Evolutionary conservation across 805 yeast species (phyloP), one percentile per base, ranked within the genome.

Genomic region (Hyphopichia homilentoma): DNA sequence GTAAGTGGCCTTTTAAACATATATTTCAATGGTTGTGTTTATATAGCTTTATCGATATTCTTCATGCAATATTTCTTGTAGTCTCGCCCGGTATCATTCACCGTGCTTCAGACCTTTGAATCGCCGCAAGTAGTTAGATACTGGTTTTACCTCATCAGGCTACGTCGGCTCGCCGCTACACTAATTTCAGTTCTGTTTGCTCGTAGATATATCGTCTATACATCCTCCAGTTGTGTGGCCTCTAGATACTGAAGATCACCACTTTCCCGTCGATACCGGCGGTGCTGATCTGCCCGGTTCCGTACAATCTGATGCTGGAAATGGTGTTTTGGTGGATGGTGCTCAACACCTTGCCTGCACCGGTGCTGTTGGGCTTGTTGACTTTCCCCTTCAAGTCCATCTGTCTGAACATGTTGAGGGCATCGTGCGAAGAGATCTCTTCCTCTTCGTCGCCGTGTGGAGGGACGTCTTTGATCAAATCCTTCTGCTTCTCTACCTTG

Each of bases 301-400:
- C 64, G 36, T 63, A 73, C 34, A 64, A 62, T 45, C 78, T 71
- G 34, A 90, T 58, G 30, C 77, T 73, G 33, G 83, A 76, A 54
- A 93, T 82, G 21, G 96, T 81, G 63, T 90, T 93, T 62, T 89
- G 96, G 64, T 93, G 97, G 38, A 85, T 75, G 11, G 96, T 87
- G 32, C 73, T 73, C 58, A 83, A 69, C 23, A 65, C 71, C 41
- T 49, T 59, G 21, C 48, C 45, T 56, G 56, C 35, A 60, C 53
- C 56, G 12, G 37, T 36, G 26, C 44, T 42, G 30, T 33, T 36
- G 3, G 62, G 68, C 33, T 65, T 65, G 48, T 65, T 68, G 32
- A 76, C 76, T 36, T 84, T 75, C 38, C 99, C 99, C 70, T 88
- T 93, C 57, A 90, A 74, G 63, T 93, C 99, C 73, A 93, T 68